phyloP scores from a whole-genome alignment of 1,139 yeast species.

The Sugiyamaella xylanicola region DNA sequence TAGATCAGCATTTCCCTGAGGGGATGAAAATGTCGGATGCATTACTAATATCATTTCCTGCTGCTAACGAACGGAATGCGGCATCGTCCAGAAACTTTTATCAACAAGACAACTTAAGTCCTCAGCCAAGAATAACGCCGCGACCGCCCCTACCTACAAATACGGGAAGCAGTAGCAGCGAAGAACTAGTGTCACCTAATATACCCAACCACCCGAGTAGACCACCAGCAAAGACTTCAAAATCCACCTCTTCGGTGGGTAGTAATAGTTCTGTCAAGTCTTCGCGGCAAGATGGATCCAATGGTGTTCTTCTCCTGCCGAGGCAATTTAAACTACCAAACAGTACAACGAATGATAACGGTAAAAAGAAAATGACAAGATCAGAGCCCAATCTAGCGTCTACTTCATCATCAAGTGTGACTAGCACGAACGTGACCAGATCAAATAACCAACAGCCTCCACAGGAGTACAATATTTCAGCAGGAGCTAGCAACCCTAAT shows the following conservation, averaged over 20 bases:
- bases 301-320: constrained; percentile 38
- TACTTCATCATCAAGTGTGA: neutral
- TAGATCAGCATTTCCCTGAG: constrained; percentile 63
- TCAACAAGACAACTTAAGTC: constrained; percentile 3
- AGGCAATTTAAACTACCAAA: constrained; percentile 36
- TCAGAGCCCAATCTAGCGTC: neutral
- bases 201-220: constrained; percentile 7
- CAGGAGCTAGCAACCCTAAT: constrained; percentile 14
- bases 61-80: constrained; percentile 1
- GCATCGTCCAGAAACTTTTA: neutral
- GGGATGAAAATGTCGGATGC: constrained; percentile 76
- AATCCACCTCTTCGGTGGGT: constrained; percentile 3
- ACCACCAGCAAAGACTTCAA: constrained; percentile 3
- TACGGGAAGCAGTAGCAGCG: neutral
- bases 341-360: constrained; percentile 9
- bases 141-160: neutral
- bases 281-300: constrained; percentile 24
- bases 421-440: neutral
- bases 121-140: neutral
- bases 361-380: constrained; percentile 5
- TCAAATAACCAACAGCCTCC: constrained; percentile 4
- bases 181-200: constrained; percentile 4
- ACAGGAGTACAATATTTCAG: constrained; percentile 9
- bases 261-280: neutral
- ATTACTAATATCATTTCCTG: constrained; percentile 47